Percentiles rank a stretch among this genome's conserved stretches.
Conservation (phyloP, 768 basidiomycete species). For the Trametopsis cervina region DNA sequence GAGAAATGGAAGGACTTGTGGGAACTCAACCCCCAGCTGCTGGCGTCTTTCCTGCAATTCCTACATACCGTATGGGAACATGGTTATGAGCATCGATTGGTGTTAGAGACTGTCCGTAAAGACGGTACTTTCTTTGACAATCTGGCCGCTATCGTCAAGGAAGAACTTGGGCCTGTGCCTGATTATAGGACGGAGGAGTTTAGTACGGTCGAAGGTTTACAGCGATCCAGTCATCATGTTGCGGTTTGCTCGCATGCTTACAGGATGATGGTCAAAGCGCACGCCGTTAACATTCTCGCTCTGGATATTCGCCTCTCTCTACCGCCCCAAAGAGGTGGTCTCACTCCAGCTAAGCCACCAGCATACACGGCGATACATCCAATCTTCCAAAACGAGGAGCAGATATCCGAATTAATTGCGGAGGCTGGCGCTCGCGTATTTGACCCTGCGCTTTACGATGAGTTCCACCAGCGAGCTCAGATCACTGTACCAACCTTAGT, state of each 20-base stretch:
- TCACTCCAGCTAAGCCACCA: slow-evolving; percentile 35
- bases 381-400: slow-evolving; percentile 54
- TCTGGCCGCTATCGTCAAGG: slow-evolving; percentile 53
- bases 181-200: slow-evolving; percentile 54
- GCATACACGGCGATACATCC: slow-evolving; percentile 55
- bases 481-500: slow-evolving; percentile 51
- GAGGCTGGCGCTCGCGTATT: slow-evolving; percentile 70
- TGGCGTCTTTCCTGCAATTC: slow-evolving; percentile 71
- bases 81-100: slow-evolving; percentile 59
- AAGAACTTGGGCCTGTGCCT: slow-evolving; percentile 70
- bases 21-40: slow-evolving; percentile 69
- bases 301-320: slow-evolving; percentile 66
- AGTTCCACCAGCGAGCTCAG: slow-evolving; percentile 42
- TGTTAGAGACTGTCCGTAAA: slow-evolving; percentile 48
- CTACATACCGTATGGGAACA: slow-evolving; percentile 76
- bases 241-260: slow-evolving; percentile 59
- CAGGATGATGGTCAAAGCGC: slow-evolving; percentile 63
- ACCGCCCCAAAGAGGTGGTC: slow-evolving; percentile 25
- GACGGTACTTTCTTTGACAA: slow-evolving; percentile 64
- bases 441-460: slow-evolving; percentile 65
- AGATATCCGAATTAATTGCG: slow-evolving; percentile 55
- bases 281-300: slow-evolving; percentile 66
- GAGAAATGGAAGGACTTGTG: slow-evolving; percentile 68
- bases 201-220: slow-evolving; percentile 38
- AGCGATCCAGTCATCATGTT: slow-evolving; percentile 51